These are phyloP conservation scores for Blastomyces gilchristii DNA, from an alignment of 2,329 filamentous ascomycete species.

Conservation along the genomic window DNA sequence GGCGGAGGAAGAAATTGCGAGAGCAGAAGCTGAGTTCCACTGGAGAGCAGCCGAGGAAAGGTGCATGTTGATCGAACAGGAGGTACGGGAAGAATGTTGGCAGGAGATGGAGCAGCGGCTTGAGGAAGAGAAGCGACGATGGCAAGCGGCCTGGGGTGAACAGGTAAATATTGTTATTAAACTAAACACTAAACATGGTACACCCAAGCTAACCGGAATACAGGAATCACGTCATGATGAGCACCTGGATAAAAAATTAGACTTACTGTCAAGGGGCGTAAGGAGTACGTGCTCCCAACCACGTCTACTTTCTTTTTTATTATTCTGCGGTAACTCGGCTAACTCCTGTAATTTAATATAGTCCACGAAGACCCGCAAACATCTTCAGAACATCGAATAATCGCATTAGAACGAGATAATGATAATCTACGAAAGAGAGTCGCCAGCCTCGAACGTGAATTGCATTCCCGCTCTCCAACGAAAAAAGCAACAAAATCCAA, in stretches of 20 bases:
- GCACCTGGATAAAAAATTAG: constrained; percentile 81
- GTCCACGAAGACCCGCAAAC: constrained; percentile 41
- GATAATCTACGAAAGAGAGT: constrained; percentile 57
- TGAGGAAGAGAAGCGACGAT: constrained; percentile 64
- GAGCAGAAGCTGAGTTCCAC: constrained; percentile 62
- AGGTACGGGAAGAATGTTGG: constrained; percentile 80
- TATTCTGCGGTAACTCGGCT: not conserved
- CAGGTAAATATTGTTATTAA: constrained; percentile 42
- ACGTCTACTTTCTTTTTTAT: constrained; percentile 21
- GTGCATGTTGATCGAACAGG: constrained; percentile 67
- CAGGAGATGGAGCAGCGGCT: constrained; percentile 73
- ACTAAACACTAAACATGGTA: constrained; percentile 8
- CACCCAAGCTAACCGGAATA: not conserved
- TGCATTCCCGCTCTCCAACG: constrained; percentile 52
- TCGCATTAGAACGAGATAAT: constrained; percentile 61
- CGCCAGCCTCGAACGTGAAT: constrained; percentile 54
- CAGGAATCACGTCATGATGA: constrained; percentile 62
- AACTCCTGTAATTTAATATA: constrained; percentile 19
- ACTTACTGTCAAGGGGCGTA: constrained; percentile 52
- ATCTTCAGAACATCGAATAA: constrained; percentile 48
- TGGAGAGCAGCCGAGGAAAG: constrained; percentile 54
- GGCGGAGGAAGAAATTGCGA: constrained; percentile 58
- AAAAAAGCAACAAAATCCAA: constrained; percentile 36
- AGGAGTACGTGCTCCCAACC: constrained; percentile 29
- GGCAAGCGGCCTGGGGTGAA: constrained; percentile 66